These are phyloP conservation scores for Sonneratia caseolaris DNA, from an alignment of 345 rosid species.

Conservation along the genomic window DNA sequence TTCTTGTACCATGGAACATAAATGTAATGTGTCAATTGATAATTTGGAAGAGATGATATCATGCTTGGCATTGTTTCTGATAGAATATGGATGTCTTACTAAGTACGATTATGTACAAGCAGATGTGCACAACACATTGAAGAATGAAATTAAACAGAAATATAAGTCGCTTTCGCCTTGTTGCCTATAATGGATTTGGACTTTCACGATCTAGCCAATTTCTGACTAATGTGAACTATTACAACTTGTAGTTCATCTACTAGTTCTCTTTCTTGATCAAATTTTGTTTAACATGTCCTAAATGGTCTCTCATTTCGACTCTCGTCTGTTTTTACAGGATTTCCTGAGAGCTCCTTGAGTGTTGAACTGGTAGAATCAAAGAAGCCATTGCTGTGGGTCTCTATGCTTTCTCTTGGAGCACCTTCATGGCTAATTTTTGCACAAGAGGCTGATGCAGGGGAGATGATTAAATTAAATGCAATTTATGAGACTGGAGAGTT, in stretches of 20 bases:
- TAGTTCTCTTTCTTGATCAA: background rate
- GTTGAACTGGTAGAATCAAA: conserved; percentile 26
- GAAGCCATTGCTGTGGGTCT: conserved; percentile 27
- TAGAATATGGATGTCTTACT: background rate
- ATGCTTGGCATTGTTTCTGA: background rate
- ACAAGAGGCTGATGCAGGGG: conserved; percentile 53
- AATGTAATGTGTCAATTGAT: background rate
- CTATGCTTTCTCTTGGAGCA: conserved; percentile 38
- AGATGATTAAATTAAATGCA: conserved; percentile 27
- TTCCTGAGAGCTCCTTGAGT: conserved; percentile 21
- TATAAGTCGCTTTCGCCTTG: background rate
- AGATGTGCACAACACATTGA: background rate
- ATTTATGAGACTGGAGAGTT: conserved; percentile 69
- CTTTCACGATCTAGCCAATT: background rate
- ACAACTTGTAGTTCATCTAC: background rate
- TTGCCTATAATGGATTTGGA: background rate
- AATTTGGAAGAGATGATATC: background rate
- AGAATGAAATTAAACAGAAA: background rate
- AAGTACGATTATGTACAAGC: background rate
- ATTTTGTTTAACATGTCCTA: background rate
- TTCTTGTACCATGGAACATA: background rate
- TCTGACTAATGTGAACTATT: background rate
- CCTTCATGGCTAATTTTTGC: conserved; percentile 40
- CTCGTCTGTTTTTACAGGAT: conserved; percentile 27
- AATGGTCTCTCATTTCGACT: background rate